phyloP scores from a whole-genome alignment of 1,139 yeast species.

The Geotrichum macrosporum region DNA sequence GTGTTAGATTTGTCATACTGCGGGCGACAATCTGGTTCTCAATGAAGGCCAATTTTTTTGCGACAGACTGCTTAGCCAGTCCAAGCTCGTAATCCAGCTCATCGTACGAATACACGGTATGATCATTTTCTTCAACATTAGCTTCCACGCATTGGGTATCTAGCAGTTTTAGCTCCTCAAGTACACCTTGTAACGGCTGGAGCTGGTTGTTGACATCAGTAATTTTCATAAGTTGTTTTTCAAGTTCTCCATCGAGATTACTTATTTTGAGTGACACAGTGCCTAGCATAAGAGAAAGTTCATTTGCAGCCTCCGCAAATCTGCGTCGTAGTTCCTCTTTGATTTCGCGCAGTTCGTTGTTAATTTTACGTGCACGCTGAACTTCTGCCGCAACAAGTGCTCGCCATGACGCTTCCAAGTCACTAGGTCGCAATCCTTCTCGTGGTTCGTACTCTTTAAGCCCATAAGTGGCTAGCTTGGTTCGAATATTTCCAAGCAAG shows the following conservation, averaged over 20 bases:
- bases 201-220: constrained; percentile 33
- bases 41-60: constrained; percentile 38
- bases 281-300: constrained; percentile 34
- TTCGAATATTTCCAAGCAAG: constrained; percentile 38
- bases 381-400: constrained; percentile 36
- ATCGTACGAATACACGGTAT: constrained; percentile 39
- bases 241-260: constrained; percentile 39
- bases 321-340: constrained; percentile 46
- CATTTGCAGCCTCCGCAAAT: constrained; percentile 42
- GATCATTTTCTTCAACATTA: constrained; percentile 42
- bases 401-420: constrained; percentile 37
- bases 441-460: constrained; percentile 39
- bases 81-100: constrained; percentile 41
- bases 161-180: constrained; percentile 31
- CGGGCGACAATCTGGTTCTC: constrained; percentile 43
- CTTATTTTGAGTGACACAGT: constrained; percentile 33
- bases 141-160: constrained; percentile 36
- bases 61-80: constrained; percentile 37
- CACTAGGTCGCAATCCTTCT: constrained; percentile 30
- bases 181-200: constrained; percentile 32
- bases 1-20: constrained; percentile 39
- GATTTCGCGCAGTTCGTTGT: constrained; percentile 35
- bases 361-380: constrained; percentile 33
- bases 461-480: constrained; percentile 40
- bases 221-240: constrained; percentile 37